Conservation (phyloP, 169 alveolate species). For the Babesia bigemina region DNA sequence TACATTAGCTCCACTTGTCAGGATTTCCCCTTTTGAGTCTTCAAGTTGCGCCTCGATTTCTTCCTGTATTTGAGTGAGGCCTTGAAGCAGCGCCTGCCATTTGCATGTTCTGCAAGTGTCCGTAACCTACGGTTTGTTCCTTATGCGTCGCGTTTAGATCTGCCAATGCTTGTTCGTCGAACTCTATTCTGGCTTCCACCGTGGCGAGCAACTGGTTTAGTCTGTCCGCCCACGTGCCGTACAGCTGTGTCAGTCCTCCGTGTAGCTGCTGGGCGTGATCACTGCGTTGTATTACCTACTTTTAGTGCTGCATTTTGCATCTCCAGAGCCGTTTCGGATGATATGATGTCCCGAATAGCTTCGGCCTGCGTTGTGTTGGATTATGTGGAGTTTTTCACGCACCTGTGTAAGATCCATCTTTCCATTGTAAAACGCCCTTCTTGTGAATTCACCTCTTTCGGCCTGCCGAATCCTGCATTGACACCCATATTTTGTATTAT, state of each 20-base stretch:
- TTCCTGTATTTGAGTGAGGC: conserved; percentile 20
- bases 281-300: conserved; percentile 8
- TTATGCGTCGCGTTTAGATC: conserved; percentile 7
- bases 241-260: conserved; percentile 25
- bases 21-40: conserved; percentile 45
- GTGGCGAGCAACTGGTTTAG: conserved; percentile 27
- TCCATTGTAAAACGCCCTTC: conserved; percentile 73
- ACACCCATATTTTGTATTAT: not conserved
- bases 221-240: conserved; percentile 47
- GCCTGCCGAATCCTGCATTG: conserved; percentile 68
- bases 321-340: conserved; percentile 26
- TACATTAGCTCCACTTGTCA: conserved; percentile 51
- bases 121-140: conserved; percentile 2
- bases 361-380: conserved; percentile 34
- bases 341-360: conserved; percentile 59
- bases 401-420: conserved; percentile 72
- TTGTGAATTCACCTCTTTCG: conserved; percentile 75
- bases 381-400: not conserved
- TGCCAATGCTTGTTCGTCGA: conserved; percentile 61
- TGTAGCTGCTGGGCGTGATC: not conserved
- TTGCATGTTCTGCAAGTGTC: not conserved
- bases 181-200: conserved; percentile 64
- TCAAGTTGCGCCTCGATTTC: conserved; percentile 32
- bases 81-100: conserved; percentile 1
- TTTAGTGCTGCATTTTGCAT: conserved; percentile 50